These are phyloP conservation scores for Oryza officinalis DNA, from an alignment of 176 grass and related monocot genomes.

Conservation along the genomic window DNA sequence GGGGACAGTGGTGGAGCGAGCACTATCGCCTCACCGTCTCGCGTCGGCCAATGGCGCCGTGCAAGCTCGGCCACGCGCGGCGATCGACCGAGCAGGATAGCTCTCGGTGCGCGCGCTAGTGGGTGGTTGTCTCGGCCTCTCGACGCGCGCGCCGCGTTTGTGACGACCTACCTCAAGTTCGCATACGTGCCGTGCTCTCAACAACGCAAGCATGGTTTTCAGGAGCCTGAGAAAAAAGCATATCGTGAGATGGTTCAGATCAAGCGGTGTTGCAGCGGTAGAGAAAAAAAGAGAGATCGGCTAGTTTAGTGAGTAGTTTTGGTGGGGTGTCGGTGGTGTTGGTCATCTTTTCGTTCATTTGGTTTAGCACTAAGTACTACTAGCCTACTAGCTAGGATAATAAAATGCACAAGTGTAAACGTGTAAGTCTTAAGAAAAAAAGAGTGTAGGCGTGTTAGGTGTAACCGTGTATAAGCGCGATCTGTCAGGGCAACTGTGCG, in stretches of 20 bases:
- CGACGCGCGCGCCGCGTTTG: not conserved
- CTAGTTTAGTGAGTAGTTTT: not conserved
- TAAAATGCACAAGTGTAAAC: no score
- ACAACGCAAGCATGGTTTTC: not conserved
- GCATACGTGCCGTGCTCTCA: not conserved
- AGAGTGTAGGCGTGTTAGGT: no score
- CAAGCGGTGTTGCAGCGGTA: no score
- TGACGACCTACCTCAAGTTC: not conserved
- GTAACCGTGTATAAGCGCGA: no score
- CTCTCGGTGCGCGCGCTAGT: slow-evolving; percentile 17
- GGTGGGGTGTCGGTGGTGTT: not conserved
- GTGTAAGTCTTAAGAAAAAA: no score
- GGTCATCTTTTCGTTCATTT: not conserved
- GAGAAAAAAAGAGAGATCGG: no score
- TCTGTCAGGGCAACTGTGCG: not conserved
- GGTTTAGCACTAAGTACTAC: not conserved
- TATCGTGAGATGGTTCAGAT: no score
- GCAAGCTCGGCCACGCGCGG: slow-evolving; percentile 16
- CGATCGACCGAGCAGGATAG: not conserved
- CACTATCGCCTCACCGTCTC: slow-evolving; percentile 26
- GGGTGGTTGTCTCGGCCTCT: slow-evolving; percentile 14
- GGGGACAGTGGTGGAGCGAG: slow-evolving; percentile 31
- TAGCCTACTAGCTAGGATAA: no score
- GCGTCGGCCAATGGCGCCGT: not conserved
- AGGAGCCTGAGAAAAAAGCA: no score